phyloP scores from a whole-genome alignment of 768 basidiomycete species.

The Calocera viscosa region DNA sequence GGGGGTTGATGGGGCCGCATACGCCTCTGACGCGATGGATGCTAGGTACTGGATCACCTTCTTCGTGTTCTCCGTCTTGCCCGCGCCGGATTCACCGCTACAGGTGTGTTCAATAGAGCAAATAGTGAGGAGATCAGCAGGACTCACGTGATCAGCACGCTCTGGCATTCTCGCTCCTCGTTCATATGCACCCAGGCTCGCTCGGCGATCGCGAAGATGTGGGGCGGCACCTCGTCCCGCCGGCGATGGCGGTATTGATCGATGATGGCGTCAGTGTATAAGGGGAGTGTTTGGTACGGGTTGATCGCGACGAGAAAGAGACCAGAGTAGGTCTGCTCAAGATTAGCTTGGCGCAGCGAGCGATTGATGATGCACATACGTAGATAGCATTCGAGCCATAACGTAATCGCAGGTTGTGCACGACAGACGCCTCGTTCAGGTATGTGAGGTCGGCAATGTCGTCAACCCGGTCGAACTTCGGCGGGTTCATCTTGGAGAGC shows the following conservation, averaged over 20 bases:
- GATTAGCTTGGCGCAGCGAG: slow-evolving; percentile 7
- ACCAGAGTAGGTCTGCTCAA: slow-evolving; percentile 73
- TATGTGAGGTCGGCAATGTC: slow-evolving; percentile 98
- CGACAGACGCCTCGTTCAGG: slow-evolving; percentile 95
- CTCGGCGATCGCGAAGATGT: slow-evolving; percentile 95
- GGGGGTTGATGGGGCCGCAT: slow-evolving; percentile 36
- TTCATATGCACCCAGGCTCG: slow-evolving; percentile 98
- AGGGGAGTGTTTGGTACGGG: slow-evolving; percentile 82
- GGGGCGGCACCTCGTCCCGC: slow-evolving; percentile 80
- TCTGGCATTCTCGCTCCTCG: slow-evolving; percentile 92
- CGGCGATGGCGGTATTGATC: slow-evolving; percentile 84
- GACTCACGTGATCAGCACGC: slow-evolving; percentile 90
- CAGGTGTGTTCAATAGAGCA: slow-evolving; percentile 15
- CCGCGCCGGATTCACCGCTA: slow-evolving; percentile 96
- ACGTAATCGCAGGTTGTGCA: slow-evolving; percentile 88
- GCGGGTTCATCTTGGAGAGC: slow-evolving; percentile 93
- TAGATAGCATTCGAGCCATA: slow-evolving; percentile 89
- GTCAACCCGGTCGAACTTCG: slow-evolving; percentile 93
- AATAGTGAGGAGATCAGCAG: slow-evolving; percentile 9
- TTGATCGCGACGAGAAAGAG: slow-evolving; percentile 98
- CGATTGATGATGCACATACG: slow-evolving; percentile 37
- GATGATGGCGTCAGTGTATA: slow-evolving; percentile 79
- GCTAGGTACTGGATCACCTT: slow-evolving; percentile 99
- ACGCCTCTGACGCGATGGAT: slow-evolving; percentile 79
- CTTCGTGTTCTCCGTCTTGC: slow-evolving; percentile 96